Evolutionary conservation across 139 green algal genomes (phyloP).

Genomic region (Desmodesmus armatus): DNA sequence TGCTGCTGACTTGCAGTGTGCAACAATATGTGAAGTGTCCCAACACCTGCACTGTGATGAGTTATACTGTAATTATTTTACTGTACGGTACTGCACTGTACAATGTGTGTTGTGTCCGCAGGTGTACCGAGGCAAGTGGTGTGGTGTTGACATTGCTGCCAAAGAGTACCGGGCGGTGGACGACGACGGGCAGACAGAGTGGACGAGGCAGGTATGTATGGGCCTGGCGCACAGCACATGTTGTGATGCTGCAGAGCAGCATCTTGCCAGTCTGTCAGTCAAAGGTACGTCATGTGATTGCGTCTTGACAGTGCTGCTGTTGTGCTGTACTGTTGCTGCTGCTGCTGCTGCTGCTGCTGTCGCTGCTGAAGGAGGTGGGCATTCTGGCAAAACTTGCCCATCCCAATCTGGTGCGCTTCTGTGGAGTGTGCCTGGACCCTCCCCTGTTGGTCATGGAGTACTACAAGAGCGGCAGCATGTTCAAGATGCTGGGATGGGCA

Average conservation of each 20-base stretch:
- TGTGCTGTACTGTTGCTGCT: not conserved
- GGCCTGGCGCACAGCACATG: not conserved
- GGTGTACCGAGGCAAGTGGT: conserved; percentile 28
- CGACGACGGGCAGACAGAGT: not conserved
- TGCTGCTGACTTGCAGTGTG: too few relatives aligned
- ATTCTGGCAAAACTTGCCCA: conserved; percentile 45
- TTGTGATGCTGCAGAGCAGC: not conserved
- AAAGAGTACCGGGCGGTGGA: conserved; percentile 30
- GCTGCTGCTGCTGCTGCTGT: conserved; percentile 17
- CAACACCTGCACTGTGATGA: too few relatives aligned
- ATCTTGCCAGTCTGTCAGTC: not conserved
- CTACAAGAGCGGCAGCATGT: conserved; percentile 60
- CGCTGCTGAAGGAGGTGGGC: conserved; percentile 54
- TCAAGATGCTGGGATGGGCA: conserved; percentile 45
- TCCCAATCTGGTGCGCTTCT: conserved; percentile 65
- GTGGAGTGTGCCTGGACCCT: conserved; percentile 54
- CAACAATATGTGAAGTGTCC: too few relatives aligned
- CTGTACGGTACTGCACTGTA: too few relatives aligned
- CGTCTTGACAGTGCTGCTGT: not conserved
- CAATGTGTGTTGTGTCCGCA: too few relatives aligned
- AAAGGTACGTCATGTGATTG: not conserved
- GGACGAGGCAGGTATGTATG: not conserved
- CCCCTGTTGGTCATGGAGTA: conserved; percentile 67
- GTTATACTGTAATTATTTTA: too few relatives aligned
- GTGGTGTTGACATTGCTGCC: conserved; percentile 18